These are phyloP conservation scores for Omphalotus guepiniiformis DNA, from an alignment of 768 basidiomycete species.

Conservation along the genomic window DNA sequence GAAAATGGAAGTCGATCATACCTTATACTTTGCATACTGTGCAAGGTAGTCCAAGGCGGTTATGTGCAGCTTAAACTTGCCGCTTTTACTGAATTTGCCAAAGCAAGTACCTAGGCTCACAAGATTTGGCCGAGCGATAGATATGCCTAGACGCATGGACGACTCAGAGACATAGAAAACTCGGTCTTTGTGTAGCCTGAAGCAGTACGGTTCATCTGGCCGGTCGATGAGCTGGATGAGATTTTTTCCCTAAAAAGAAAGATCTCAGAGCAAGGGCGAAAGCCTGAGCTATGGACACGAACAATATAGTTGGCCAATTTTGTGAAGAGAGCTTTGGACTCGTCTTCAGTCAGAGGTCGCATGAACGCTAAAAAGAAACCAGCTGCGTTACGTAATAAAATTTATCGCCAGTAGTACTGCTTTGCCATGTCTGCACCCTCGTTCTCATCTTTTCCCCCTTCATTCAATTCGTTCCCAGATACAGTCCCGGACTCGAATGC, in stretches of 20 bases:
- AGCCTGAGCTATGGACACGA: conserved; percentile 21
- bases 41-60: conserved; percentile 91
- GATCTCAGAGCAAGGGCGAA: background rate
- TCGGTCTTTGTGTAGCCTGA: conserved; percentile 89
- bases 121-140: conserved; percentile 88
- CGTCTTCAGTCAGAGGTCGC: conserved; percentile 96
- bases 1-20: conserved; percentile 25
- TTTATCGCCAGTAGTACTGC: conserved; percentile 1
- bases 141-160: conserved; percentile 89
- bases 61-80: conserved; percentile 96
- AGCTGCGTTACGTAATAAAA: conserved; percentile 3
- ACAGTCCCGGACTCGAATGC: conserved; percentile 40
- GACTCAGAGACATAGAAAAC: conserved; percentile 97
- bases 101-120: conserved; percentile 94
- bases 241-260: conserved; percentile 78
- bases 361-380: conserved; percentile 35
- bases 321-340: conserved; percentile 93
- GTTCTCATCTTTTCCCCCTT: conserved; percentile 59
- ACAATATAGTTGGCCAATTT: conserved; percentile 98
- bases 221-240: conserved; percentile 93
- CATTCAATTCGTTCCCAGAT: conserved; percentile 70
- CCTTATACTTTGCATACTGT: conserved; percentile 98
- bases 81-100: conserved; percentile 95
- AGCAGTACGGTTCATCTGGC: conserved; percentile 92
- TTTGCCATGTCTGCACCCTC: conserved; percentile 48